Percentiles rank a stretch among this genome's conserved stretches.
These are phyloP conservation scores for Hymenotorrendiella dingleyae DNA, from an alignment of 2,329 filamentous ascomycete genomes.

Conservation along the genomic window DNA sequence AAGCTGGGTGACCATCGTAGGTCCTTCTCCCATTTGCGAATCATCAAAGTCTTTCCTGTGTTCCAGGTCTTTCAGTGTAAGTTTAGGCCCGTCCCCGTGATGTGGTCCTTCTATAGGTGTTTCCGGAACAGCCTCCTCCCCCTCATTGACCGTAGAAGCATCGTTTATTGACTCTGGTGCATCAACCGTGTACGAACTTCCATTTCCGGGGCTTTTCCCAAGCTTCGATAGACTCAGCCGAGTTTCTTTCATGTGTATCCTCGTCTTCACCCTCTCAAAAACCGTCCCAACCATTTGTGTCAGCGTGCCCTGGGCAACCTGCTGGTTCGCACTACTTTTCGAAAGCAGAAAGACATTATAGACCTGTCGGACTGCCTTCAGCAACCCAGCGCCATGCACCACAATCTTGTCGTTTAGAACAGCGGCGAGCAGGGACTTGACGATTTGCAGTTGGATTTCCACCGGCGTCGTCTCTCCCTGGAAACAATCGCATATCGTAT, in stretches of 20 bases:
- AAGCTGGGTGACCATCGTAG: slow-evolving; percentile 60
- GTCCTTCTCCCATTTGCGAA: slow-evolving; percentile 59
- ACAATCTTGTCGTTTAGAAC: slow-evolving; percentile 98
- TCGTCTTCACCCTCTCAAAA: slow-evolving; percentile 85
- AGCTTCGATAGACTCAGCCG: slow-evolving; percentile 46
- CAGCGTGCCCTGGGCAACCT: slow-evolving; percentile 91
- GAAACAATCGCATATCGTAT: slow-evolving; percentile 99
- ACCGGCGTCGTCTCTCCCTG: slow-evolving; percentile 89
- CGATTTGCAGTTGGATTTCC: slow-evolving; percentile 94
- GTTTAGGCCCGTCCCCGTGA: slow-evolving; percentile 42
- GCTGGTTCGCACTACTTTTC: slow-evolving; percentile 89
- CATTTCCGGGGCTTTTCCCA: slow-evolving; percentile 24
- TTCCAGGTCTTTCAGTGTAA: slow-evolving; percentile 62
- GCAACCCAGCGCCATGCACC: slow-evolving; percentile 88
- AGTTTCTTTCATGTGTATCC: slow-evolving; percentile 81
- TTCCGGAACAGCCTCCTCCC: slow-evolving; percentile 24
- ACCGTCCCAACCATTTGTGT: slow-evolving; percentile 99
- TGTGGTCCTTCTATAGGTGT: slow-evolving; percentile 21
- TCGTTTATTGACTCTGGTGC: slow-evolving; percentile 25
- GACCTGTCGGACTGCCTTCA: slow-evolving; percentile 95
- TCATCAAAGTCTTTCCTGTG: slow-evolving; percentile 61
- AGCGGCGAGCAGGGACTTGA: slow-evolving; percentile 91
- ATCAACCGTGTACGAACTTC: slow-evolving; percentile 29
- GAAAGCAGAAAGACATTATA: slow-evolving; percentile 99
- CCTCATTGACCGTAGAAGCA: slow-evolving; percentile 17